Base-by-base conservation (phyloP, 306 rosid species). In the Cucumis melo region DNA sequence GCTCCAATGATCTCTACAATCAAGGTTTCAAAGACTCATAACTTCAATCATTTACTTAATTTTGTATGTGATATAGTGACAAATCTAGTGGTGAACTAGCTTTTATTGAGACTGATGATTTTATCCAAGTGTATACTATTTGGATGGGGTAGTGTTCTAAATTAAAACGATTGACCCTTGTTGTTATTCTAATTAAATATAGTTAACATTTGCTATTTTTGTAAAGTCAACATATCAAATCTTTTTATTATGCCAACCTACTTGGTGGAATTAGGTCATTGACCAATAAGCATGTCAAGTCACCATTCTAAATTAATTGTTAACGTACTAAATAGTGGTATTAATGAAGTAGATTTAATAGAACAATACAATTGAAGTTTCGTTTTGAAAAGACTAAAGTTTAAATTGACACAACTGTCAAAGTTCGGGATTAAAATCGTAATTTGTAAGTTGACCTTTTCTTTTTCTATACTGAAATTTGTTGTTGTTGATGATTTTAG, bases 1-100 rank as follows among this genome's bases (percentile, higher is more conserved):
- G 98, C 64, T 77, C 91, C 50, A 81, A 56, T 42, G 88, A 86
- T 66, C 91, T 93, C 23, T 93, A 87, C 58, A 77, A 82, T 73
- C 86, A 86, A 88, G 98, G 98, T 93, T 74, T 13, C 19, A 81
- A 2, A 36, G 9, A 51, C 7, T 16, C 64, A 55, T 4, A 63
- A 11, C 3, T 23, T 44, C 24, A 68, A 68, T 17, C 20, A 21
- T 4, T 4, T 51, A 51, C 16, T 38, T 67, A 9, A 65, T 19
- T 32, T 63, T 19, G 42, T 65, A 2, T 65, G 2, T 36, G 15
- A 10, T 65, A 38, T 29, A 61, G 15, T 15, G 14, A 17, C n/a
- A 61, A 61, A 61, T 29, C 41, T 61, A 7, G 41, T 60, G 36
- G 64, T 12, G 64, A 59, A 59, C 64, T 29, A 24, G 64, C n/a